phyloP scores from a whole-genome alignment of 2,329 filamentous ascomycete species.

The Lecanicillium sp. region DNA sequence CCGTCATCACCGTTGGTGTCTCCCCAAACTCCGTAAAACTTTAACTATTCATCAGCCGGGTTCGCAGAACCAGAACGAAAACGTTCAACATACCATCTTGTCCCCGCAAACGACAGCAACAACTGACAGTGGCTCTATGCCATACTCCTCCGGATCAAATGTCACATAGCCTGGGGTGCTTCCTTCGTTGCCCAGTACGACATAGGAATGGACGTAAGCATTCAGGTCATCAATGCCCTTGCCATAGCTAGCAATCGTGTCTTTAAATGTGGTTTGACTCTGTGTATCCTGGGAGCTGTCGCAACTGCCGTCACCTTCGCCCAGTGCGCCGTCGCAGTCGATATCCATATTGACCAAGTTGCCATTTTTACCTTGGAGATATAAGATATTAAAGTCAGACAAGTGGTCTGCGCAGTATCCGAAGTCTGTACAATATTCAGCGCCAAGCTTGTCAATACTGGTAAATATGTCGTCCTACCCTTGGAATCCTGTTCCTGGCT shows the following conservation, averaged over 20 bases:
- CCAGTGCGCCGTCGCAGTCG: conserved; percentile 47
- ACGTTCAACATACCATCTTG: conserved; percentile 28
- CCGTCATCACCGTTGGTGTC: conserved; percentile 43
- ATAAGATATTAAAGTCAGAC: conserved; percentile 30
- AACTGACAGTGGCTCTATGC: conserved; percentile 41
- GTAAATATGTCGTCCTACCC: conserved; percentile 10
- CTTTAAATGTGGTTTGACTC: conserved; percentile 35
- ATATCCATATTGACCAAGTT: conserved; percentile 48
- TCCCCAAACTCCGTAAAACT: conserved; percentile 46
- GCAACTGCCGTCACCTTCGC: conserved; percentile 35
- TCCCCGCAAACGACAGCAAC: conserved; percentile 47
- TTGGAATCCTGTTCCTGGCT: conserved; percentile 19
- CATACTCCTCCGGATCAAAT: conserved; percentile 32
- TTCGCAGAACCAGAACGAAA: too few species aligned
- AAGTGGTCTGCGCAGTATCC: conserved; percentile 35
- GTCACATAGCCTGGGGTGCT: conserved; percentile 19
- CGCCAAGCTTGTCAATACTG: background rate
- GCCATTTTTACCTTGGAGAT: conserved; percentile 31
- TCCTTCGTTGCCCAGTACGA: conserved; percentile 45
- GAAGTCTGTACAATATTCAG: background rate
- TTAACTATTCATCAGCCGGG: too few species aligned
- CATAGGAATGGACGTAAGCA: conserved; percentile 42
- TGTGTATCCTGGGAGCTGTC: conserved; percentile 32
- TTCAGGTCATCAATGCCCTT: conserved; percentile 36
- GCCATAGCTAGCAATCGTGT: conserved; percentile 25